Conservation (phyloP, 1,139 yeast species). For the Suhomyces maxii region DNA sequence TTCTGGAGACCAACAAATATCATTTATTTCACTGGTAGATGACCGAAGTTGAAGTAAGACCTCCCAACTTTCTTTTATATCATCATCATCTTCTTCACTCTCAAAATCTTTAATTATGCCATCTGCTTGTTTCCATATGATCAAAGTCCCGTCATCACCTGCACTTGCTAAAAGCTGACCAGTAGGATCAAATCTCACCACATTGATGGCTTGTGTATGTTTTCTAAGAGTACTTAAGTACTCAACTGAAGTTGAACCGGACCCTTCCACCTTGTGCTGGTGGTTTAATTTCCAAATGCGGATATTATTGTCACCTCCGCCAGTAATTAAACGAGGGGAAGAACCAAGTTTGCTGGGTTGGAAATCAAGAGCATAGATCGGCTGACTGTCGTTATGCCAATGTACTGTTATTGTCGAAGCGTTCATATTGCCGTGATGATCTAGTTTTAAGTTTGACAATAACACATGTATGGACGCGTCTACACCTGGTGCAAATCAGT, state of each 20-base stretch:
- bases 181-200: slow-evolving; percentile 71
- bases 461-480: slow-evolving; percentile 2
- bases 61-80: slow-evolving; percentile 72
- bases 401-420: slow-evolving; percentile 67
- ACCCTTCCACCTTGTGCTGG: slow-evolving; percentile 2
- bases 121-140: slow-evolving; percentile 72
- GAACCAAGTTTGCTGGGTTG: slow-evolving; percentile 48
- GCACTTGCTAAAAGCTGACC: slow-evolving; percentile 80
- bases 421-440: slow-evolving; percentile 36
- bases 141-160: slow-evolving; percentile 89
- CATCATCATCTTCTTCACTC: slow-evolving; percentile 49
- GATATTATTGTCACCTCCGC: slow-evolving; percentile 92
- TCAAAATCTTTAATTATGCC: slow-evolving; percentile 58
- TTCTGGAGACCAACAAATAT: slow-evolving; percentile 89
- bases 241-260: slow-evolving; percentile 37
- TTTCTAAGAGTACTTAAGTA: slow-evolving; percentile 76
- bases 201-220: slow-evolving; percentile 94
- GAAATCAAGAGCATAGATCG: slow-evolving; percentile 80
- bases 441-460: not conserved
- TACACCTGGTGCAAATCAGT: not conserved
- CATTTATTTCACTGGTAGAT: slow-evolving; percentile 78
- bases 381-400: slow-evolving; percentile 81
- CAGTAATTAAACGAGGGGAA: slow-evolving; percentile 67
- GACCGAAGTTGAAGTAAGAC: slow-evolving; percentile 56
- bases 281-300: slow-evolving; percentile 56